Base-by-base conservation (phyloP, 2,329 filamentous ascomycete species). In the Fusarium sp. region DNA sequence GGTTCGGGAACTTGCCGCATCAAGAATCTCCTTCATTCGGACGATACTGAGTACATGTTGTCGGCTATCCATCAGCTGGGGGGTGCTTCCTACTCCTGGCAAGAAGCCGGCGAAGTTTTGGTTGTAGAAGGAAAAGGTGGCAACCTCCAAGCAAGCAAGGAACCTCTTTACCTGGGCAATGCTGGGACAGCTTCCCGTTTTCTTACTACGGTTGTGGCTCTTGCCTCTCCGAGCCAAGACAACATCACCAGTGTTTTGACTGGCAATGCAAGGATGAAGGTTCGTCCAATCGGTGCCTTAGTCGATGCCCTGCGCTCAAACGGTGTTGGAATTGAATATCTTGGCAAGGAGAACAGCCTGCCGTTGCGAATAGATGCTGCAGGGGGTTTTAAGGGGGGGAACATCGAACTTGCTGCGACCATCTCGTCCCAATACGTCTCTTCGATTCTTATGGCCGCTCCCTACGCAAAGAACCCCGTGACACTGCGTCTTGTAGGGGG, bases 361-460 rank as follows among this genome's bases (percentile, higher is more conserved):
- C 96, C 96, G 0, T 81, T 99, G 14, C 88, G 89, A 59, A 91
- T 99, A 49, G 87, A 90, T 64, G 94, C 96, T 44, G 91, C 91
- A 23, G 90, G 89, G 46, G 95, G 94, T 6, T 91, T 97, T 69
- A 87, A 89, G 45, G 95, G 94, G 55, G 96, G 96, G 36, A 85
- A 91, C 26, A 97, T 99, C 72, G 92, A 97, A 76, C 85, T 99
- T 56, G 93, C 94, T 12, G 96, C 96, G 1, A 98, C 96, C 40
- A 91, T 98, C 17, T 99, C 96, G 10, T 98, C 96, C n/a, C 96
- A 99, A 80, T 99, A 98, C 76, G 96, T 99, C 36, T 98, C 96
- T 0, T 97, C 95, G 2, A 89, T 99, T 67, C 84, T 99, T 50
- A 96, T 99, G 93, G 96, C 94, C 60, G 96, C 96, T 0, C 96